Base-by-base conservation (phyloP, 2,329 filamentous ascomycete species). In the Verticillium nonalfalfae region DNA sequence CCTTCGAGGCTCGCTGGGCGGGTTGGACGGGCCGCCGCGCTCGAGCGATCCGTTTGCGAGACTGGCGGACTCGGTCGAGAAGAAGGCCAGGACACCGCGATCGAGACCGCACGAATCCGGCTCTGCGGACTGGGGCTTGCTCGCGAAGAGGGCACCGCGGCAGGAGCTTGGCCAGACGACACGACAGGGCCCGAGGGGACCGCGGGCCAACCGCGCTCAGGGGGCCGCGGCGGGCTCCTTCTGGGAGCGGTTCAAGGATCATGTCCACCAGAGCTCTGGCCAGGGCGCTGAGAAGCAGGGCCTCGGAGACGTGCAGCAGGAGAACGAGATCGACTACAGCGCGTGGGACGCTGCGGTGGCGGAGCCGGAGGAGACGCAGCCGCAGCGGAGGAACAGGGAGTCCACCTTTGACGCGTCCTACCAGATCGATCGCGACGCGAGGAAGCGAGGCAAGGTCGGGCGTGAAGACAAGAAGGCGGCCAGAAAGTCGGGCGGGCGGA, bases 361-460 rank as follows among this genome's bases (percentile, higher is more conserved):
- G 15, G 39, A 59, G 38, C 54, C 35, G 6, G 33, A 35, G 10
- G 9, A 31, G 34, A 9, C 56, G 35, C 39, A 62, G 35, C 9
- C 31, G 2, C 34, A 56, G 26, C 50, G 57, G 11, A 52, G 50
- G 31, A 56, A 21, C 13, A 63, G 57, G n/a, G 56, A 58, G n/a
- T 58, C 63, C 11, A 21, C 40, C 40, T 50, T 50, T 34, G 59
- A 63, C 18, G 62, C 64, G 11, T 60, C 63, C 13, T 65, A 62
- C 58, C 60, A 64, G 33, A 64, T 65, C 35, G 57, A 59, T 10
- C 63, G 63, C 52, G 60, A 65, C 31, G 18, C 63, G 18, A 60
- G 60, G 45, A 54, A 57, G 57, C 62, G 63, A n/a, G 63, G 61
- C 11, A 64, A 58, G 36, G 18, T 50, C n/a, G 54, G 15, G 14